Conservation (phyloP, 768 basidiomycete genomes). For the Macrocybe gigantea region DNA sequence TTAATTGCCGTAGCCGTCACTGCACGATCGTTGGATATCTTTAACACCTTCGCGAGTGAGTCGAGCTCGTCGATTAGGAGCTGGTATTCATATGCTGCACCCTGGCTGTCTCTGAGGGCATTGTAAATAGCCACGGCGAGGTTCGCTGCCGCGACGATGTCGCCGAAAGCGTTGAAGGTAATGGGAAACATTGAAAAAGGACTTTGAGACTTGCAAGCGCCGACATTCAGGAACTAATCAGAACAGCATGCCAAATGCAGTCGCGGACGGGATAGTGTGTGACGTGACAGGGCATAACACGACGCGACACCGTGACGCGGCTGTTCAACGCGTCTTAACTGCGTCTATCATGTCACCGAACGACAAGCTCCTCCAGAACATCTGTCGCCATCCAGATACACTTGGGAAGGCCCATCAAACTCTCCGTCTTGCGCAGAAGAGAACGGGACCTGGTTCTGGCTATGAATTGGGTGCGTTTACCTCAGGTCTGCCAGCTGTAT, state of each 20-base stretch:
- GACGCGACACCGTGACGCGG: too few relatives aligned
- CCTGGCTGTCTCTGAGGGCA: neutral
- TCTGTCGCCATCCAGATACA: conserved; percentile 29
- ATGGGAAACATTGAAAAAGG: neutral
- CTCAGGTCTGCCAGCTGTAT: conserved; percentile 42
- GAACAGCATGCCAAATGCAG: too few relatives aligned
- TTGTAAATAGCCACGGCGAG: neutral
- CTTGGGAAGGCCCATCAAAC: conserved; percentile 24
- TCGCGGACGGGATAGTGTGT: too few relatives aligned
- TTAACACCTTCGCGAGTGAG: neutral
- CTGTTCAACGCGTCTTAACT: neutral
- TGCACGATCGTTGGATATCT: neutral
- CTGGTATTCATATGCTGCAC: neutral
- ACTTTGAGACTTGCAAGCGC: too few relatives aligned
- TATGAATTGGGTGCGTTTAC: conserved; percentile 31
- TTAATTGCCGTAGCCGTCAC: neutral
- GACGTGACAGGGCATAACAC: too few relatives aligned
- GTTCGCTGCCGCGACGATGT: neutral
- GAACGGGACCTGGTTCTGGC: conserved; percentile 46
- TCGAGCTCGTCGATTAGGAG: neutral
- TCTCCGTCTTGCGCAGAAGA: conserved; percentile 29
- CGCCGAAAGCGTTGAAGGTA: neutral
- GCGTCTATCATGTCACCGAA: conserved; percentile 15
- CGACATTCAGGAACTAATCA: too few relatives aligned
- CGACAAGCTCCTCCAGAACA: conserved; percentile 20